A percentile compares a stretch with the other conserved stretches of the same genome.
These are phyloP conservation scores for Desmodesmus armatus DNA, from an alignment of 139 green algal species.

Conservation along the genomic window DNA sequence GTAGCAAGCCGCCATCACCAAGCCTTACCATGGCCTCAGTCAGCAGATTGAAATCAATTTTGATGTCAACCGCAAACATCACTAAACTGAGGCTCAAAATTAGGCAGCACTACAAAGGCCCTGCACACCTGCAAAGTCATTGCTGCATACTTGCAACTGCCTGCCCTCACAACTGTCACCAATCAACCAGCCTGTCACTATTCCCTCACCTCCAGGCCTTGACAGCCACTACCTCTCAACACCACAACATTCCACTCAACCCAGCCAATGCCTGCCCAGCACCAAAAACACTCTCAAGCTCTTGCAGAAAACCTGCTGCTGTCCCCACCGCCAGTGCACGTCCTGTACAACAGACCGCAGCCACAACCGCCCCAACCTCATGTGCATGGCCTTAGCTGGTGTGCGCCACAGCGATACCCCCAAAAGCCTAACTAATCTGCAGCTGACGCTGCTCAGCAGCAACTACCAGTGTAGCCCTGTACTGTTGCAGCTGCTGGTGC, in stretches of 20 bases:
- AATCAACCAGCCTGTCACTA: too few species aligned
- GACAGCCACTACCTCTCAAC: too few species aligned
- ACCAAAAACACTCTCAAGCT: too few species aligned
- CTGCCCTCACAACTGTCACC: too few species aligned
- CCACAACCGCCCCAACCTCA: background rate
- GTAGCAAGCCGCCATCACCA: too few species aligned
- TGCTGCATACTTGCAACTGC: background rate
- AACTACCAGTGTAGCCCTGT: background rate
- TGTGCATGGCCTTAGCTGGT: background rate
- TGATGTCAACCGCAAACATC: background rate
- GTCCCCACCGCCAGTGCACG: too few species aligned
- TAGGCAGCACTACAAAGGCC: background rate
- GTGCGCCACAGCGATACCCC: background rate
- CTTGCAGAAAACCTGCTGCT: too few species aligned
- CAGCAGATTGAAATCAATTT: too few species aligned
- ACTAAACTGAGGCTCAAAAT: background rate
- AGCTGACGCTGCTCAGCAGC: background rate
- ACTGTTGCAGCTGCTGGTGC: background rate
- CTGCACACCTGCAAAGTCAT: background rate
- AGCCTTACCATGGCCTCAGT: too few species aligned
- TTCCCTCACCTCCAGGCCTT: too few species aligned
- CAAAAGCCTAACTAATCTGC: background rate
- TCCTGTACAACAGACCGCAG: background rate
- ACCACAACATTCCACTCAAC: too few species aligned
- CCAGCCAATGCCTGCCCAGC: too few species aligned